Conservation (phyloP, 495 filamentous ascomycete species). For the Xeromyces bisporus region DNA sequence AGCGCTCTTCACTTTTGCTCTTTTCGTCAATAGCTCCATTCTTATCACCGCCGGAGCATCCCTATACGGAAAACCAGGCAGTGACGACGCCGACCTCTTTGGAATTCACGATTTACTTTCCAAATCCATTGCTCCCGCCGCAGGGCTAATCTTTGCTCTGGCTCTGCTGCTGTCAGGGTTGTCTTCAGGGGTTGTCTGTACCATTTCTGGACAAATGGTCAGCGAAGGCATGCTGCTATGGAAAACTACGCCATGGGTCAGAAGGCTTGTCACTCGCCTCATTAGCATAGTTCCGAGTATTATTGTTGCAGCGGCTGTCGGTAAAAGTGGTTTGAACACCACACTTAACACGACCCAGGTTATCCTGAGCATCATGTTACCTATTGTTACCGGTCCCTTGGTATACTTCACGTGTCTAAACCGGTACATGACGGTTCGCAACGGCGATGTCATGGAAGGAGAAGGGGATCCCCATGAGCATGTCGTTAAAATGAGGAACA, state of each 20-base stretch:
- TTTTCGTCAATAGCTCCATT: constrained; percentile 89
- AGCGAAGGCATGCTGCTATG: constrained; percentile 63
- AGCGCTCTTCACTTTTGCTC: constrained; percentile 76
- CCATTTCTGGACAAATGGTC: constrained; percentile 72
- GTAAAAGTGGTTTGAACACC: constrained; percentile 48
- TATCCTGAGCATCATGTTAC: constrained; percentile 61
- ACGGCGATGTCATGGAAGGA: constrained; percentile 10
- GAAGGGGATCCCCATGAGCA: constrained; percentile 13
- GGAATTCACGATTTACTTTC: constrained; percentile 66
- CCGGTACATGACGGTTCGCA: constrained; percentile 60
- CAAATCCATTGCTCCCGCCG: constrained; percentile 47
- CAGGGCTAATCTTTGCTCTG: constrained; percentile 60
- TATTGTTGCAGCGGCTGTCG: constrained; percentile 65
- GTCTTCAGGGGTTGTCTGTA: constrained; percentile 66
- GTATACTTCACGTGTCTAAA: constrained; percentile 76
- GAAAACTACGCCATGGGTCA: constrained; percentile 52
- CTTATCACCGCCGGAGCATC: constrained; percentile 76
- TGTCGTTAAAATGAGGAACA: constrained; percentile 42
- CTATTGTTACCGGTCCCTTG: constrained; percentile 66
- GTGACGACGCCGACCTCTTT: constrained; percentile 57
- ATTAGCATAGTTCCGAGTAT: constrained; percentile 70
- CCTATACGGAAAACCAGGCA: constrained; percentile 40
- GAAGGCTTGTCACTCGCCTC: constrained; percentile 49
- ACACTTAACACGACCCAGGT: constrained; percentile 68
- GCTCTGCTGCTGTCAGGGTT: constrained; percentile 63